Conservation (phyloP, 78 protist genomes). For the Dictyostelium citrinum region DNA sequence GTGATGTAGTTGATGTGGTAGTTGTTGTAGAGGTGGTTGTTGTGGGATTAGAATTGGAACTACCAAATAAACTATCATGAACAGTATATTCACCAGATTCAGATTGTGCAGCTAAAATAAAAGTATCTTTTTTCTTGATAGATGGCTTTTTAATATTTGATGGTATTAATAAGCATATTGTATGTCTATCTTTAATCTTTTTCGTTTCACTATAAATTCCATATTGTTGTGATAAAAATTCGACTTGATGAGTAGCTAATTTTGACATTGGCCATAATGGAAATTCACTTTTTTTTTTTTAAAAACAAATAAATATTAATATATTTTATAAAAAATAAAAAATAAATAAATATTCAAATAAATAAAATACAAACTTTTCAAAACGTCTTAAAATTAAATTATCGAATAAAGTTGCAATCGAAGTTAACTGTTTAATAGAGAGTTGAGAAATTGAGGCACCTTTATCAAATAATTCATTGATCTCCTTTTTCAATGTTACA, state of each 20-base stretch:
- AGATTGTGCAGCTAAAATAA: conserved; percentile 20
- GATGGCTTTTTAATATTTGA: conserved; percentile 35
- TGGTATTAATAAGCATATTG: conserved; percentile 11
- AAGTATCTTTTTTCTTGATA: conserved; percentile 37
- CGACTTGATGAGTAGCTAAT: conserved; percentile 25
- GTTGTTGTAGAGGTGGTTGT: background rate
- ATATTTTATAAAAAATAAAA: too few species aligned
- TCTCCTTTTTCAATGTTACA: conserved; percentile 20
- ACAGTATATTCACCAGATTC: conserved; percentile 13
- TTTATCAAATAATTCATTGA: background rate
- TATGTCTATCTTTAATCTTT: conserved; percentile 4
- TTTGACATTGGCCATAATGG: conserved; percentile 62
- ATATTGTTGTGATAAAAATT: conserved; percentile 41
- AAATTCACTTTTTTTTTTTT: conserved; percentile 12
- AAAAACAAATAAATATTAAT: background rate
- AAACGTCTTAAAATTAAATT: conserved; percentile 20
- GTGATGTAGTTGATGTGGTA: background rate
- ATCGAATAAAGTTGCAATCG: conserved; percentile 35
- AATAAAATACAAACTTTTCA: conserved; percentile 19
- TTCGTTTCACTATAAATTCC: conserved; percentile 1
- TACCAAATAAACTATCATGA: background rate
- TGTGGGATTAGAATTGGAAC: background rate
- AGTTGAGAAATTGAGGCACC: conserved; percentile 25
- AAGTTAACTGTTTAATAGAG: conserved; percentile 26
- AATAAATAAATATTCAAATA: background rate